phyloP scores from a whole-genome alignment of 495 filamentous ascomycete species.

The Talaromyces ruber region DNA sequence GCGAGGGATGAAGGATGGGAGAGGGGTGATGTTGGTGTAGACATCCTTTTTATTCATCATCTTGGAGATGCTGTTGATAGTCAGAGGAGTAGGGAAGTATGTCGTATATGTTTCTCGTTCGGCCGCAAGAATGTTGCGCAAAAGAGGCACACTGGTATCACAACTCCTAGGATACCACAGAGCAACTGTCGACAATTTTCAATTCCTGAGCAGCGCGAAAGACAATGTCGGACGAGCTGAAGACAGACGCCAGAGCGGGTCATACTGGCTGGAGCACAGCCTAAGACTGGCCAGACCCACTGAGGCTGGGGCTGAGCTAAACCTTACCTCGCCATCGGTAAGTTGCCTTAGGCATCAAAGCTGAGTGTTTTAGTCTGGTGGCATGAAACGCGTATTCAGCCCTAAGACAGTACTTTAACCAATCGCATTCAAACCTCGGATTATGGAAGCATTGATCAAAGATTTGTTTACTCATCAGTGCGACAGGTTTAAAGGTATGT shows the following conservation, averaged over 20 bases:
- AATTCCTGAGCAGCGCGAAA: background rate
- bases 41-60: conserved; percentile 23
- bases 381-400: background rate
- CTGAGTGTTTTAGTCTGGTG: background rate
- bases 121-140: background rate
- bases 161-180: background rate
- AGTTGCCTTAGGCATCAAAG: background rate
- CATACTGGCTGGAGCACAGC: background rate
- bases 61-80: background rate
- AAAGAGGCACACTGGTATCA: background rate
- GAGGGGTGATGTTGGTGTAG: conserved; percentile 63
- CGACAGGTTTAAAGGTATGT: no score
- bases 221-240: background rate
- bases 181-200: background rate
- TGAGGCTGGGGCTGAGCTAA: background rate
- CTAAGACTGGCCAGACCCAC: no score
- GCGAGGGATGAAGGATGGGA: conserved; percentile 56
- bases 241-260: background rate
- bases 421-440: background rate
- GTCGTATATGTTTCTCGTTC: background rate
- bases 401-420: background rate
- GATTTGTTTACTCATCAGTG: background rate
- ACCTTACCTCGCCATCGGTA: background rate
- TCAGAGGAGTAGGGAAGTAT: background rate
- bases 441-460: background rate